These are phyloP conservation scores for Aspergillus neotritici DNA, from an alignment of 2,329 filamentous ascomycete genomes.

Conservation along the genomic window DNA sequence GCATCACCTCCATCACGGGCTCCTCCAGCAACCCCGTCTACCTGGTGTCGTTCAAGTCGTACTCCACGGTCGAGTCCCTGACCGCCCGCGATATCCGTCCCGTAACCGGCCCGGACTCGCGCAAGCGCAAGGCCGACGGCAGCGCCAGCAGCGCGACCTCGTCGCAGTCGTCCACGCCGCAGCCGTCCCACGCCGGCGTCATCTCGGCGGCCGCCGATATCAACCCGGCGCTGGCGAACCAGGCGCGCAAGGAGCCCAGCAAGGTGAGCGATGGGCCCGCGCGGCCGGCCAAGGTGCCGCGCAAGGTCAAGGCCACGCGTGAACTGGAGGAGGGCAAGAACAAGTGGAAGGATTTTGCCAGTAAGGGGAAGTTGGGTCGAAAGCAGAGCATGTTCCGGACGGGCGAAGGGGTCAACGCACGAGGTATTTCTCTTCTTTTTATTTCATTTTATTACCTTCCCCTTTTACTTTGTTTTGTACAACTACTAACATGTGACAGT, in stretches of 20 bases:
- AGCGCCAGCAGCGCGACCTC: conserved; percentile 50
- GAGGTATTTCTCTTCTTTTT: conserved; percentile 55
- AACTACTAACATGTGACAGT: conserved; percentile 49
- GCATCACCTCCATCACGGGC: conserved; percentile 89
- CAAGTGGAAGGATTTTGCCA: conserved; percentile 91
- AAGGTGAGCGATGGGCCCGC: conserved; percentile 56
- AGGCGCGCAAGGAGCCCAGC: conserved; percentile 59
- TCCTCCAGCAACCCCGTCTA: conserved; percentile 88
- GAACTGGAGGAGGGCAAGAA: conserved; percentile 84
- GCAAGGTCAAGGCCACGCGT: conserved; percentile 80
- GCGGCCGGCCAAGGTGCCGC: conserved; percentile 62
- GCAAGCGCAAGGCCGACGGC: conserved; percentile 80
- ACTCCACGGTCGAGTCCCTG: conserved; percentile 72
- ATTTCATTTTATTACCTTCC: conserved; percentile 20
- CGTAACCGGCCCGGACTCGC: conserved; percentile 60
- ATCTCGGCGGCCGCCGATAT: conserved; percentile 63
- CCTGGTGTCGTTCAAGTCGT: conserved; percentile 90
- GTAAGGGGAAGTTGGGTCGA: conserved; percentile 65
- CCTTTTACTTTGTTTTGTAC: not conserved
- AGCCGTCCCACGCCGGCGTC: conserved; percentile 46
- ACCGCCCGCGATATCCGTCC: conserved; percentile 78
- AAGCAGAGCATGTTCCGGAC: conserved; percentile 98
- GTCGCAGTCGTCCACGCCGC: conserved; percentile 37
- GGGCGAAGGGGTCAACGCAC: conserved; percentile 74
- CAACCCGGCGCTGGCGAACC: conserved; percentile 58